Evolutionary conservation across 75 land plant genomes (phyloP).

Genomic region (Cupressus sempervirens): DNA sequence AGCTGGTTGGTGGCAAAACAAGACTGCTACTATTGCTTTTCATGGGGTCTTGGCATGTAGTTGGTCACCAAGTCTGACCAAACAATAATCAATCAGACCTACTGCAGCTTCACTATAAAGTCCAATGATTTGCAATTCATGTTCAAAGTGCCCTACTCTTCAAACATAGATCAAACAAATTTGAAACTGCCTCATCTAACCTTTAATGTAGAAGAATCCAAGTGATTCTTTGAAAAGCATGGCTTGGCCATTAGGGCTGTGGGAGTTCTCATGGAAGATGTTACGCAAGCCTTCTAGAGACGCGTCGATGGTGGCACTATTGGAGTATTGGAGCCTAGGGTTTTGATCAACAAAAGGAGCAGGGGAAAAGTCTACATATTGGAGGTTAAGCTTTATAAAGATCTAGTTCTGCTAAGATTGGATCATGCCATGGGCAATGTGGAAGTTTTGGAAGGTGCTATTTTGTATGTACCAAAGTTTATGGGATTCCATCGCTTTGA

Average conservation of each 20-base stretch:
- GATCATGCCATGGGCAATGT: slow-evolving; percentile 98
- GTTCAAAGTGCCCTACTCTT: slow-evolving; percentile 90
- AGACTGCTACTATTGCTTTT: no score
- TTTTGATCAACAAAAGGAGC: slow-evolving; percentile 23
- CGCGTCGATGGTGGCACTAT: slow-evolving; percentile 71
- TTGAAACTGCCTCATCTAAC: slow-evolving; percentile 52
- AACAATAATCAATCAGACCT: slow-evolving; percentile 77
- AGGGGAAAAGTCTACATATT: slow-evolving; percentile 29
- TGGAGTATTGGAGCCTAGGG: slow-evolving; percentile 36
- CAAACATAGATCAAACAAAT: slow-evolving; percentile 26
- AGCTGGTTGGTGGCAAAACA: no score
- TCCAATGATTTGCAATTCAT: slow-evolving; percentile 69
- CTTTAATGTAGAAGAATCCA: slow-evolving; percentile 37
- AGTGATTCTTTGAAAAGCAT: slow-evolving; percentile 53
- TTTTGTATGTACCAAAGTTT: slow-evolving; percentile 63
- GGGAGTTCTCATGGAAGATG: slow-evolving; percentile 77
- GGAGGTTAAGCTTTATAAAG: slow-evolving; percentile 77
- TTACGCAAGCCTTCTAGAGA: slow-evolving; percentile 46
- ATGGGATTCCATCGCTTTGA: slow-evolving; percentile 97
- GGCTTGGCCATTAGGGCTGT: slow-evolving; percentile 87
- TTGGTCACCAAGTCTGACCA: slow-evolving; percentile 81
- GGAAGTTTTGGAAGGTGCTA: slow-evolving; percentile 46
- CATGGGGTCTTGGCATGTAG: slow-evolving; percentile 93
- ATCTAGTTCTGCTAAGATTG: slow-evolving; percentile 75
- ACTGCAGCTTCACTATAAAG: slow-evolving; percentile 75